Percentiles rank a stretch among this genome's conserved stretches.
These are phyloP conservation scores for Pythium scleroteichum DNA, from an alignment of 352 stramenopile species.

Conservation along the genomic window DNA sequence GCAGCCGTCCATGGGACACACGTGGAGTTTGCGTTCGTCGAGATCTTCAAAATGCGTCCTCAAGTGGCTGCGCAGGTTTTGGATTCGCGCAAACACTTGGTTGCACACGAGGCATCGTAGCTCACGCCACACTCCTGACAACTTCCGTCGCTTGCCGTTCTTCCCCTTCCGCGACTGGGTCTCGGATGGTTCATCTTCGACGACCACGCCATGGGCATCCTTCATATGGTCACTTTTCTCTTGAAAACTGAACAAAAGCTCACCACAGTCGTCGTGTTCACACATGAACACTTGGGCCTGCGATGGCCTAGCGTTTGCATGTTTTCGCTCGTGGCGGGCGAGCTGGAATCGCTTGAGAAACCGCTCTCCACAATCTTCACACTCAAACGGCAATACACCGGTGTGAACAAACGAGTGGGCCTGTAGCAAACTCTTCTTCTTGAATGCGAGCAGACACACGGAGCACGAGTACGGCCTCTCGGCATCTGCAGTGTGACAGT, in stretches of 20 bases:
- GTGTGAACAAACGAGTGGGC: conserved; percentile 80
- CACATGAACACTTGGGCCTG: conserved; percentile 55
- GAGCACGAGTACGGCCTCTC: conserved; percentile 55
- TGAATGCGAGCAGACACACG: conserved; percentile 65
- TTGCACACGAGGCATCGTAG: conserved; percentile 58
- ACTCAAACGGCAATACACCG: conserved; percentile 72
- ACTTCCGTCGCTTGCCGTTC: not conserved
- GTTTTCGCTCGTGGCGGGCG: conserved; percentile 45
- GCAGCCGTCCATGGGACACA: conserved; percentile 60
- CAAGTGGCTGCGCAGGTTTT: conserved; percentile 60
- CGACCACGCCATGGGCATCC: conserved; percentile 27
- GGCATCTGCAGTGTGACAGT: conserved; percentile 32
- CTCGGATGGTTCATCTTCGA: conserved; percentile 6
- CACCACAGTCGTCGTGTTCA: conserved; percentile 40
- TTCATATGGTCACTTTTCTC: conserved; percentile 48
- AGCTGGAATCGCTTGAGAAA: conserved; percentile 73
- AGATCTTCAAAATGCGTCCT: conserved; percentile 63
- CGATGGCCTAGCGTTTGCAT: conserved; percentile 26
- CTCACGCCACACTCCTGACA: conserved; percentile 13
- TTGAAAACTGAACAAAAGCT: conserved; percentile 53
- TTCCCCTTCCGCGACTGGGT: not conserved
- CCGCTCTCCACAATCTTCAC: conserved; percentile 48
- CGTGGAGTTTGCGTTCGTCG: conserved; percentile 61
- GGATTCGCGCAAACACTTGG: conserved; percentile 47
- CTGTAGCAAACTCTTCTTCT: conserved; percentile 81